Conservation (phyloP, 345 rosid genomes). For the Eucalyptus albens region DNA sequence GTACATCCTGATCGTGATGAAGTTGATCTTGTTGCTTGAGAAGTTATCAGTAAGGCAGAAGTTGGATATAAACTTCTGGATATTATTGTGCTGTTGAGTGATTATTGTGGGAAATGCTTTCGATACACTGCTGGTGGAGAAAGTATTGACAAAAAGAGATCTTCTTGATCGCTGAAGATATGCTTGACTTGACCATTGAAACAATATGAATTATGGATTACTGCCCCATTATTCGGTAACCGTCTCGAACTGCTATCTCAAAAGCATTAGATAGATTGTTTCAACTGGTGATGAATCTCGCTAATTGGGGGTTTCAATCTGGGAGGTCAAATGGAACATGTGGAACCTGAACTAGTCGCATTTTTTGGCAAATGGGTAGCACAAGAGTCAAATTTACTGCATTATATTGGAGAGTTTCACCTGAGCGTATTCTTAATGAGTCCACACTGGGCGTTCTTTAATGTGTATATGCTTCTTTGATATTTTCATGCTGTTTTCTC, state of each 20-base stretch:
- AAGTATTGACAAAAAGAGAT: neutral
- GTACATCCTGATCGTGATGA: constrained; percentile 70
- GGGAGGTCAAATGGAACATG: neutral
- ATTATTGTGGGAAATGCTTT: neutral
- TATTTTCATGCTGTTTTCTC: neutral
- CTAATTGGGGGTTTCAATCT: neutral
- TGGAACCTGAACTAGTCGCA: neutral
- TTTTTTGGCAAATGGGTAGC: neutral
- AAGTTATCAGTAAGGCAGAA: neutral
- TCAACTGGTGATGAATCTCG: neutral
- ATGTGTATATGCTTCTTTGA: neutral
- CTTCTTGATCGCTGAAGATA: neutral
- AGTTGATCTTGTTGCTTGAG: constrained; percentile 66
- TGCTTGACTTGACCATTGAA: neutral
- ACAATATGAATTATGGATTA: neutral
- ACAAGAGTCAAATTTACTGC: neutral
- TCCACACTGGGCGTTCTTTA: neutral
- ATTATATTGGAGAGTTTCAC: neutral
- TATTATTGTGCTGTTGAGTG: neutral
- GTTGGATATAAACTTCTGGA: neutral
- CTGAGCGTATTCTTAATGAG: neutral
- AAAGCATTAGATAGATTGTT: neutral
- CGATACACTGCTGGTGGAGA: neutral
- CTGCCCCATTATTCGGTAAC: neutral
- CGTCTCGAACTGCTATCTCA: neutral